Evolutionary conservation across 1,284 basidiomycete species (phyloP), one percentile per base, ranked within the genome.

Genomic region (Cutaneotrichosporon sp.): DNA sequence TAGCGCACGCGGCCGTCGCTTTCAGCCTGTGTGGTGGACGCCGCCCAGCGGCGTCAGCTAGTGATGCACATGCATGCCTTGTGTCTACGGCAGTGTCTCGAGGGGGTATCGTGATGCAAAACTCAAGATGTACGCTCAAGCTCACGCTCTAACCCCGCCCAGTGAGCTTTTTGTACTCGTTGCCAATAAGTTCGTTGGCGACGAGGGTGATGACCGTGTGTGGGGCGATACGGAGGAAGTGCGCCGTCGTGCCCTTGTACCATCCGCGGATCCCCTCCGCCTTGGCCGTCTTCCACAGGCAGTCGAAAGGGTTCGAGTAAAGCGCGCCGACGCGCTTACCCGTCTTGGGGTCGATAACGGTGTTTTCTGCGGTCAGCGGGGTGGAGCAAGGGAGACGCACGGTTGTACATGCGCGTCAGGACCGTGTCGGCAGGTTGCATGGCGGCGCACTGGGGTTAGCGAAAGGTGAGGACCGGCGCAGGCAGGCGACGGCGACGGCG

Each of bases 381-480:
- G 18, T 8, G 33, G 21, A 9, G 18, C 39, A 33, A 23, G 26
- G 15, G 39, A 8, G 8, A 4, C 68, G 75, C 66, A 69, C 79
- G 93, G 70, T 97, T 97, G 76, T 97, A 98, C 83, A 97, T 87
- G 55, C 94, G 81, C 8, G 94, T 97, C 49, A 97, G 77, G 42
- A 89, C 87, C 87, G 68, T 71, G 63, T 67, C 56, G 13, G 67
- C 64, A 8, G 68, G 71, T 87, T 92, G 90, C 90, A 93, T 92
- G 51, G 83, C 86, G 8, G 88, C 72, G 61, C 88, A 87, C 86
- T 90, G 53, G 14, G 34, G 48, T 45, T 21, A 45, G 47, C 33
- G 22, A 34, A 2, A 17, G 1, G 22, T 47, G 41, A 20, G 46
- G 17, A 42, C 17, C 9, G 18, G n/a, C n/a, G n/a, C n/a, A n/a